Conservation (phyloP, 106 monocot species). For the Phalaenopsis aphrodite region DNA sequence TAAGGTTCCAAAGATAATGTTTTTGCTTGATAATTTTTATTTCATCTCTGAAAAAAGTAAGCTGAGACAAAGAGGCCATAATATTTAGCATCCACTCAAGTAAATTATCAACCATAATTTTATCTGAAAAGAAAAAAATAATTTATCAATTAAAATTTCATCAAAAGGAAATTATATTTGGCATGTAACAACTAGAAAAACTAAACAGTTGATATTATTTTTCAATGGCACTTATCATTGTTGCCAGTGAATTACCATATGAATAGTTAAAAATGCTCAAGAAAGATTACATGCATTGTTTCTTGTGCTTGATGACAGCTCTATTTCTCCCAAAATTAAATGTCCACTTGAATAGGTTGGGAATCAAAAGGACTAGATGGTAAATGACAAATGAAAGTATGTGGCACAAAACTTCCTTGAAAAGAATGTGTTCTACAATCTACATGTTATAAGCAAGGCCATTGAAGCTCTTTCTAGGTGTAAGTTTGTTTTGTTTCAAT, state of each 20-base stretch:
- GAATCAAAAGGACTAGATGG: conserved; percentile 11
- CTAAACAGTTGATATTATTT: conserved; percentile 46
- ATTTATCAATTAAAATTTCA: conserved; percentile 11
- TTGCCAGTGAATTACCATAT: conserved; percentile 11
- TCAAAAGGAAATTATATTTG: conserved; percentile 1
- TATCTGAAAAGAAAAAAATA: conserved; percentile 38
- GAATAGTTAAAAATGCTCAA: conserved; percentile 45
- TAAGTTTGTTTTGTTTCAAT: no score
- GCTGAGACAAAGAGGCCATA: conserved; percentile 30
- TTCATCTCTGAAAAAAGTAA: conserved; percentile 8
- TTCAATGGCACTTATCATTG: conserved; percentile 32
- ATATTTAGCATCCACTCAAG: conserved; percentile 36
- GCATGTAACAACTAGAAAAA: conserved; percentile 12
- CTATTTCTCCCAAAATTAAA: conserved; percentile 55
- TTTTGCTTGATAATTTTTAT: conserved; percentile 6
- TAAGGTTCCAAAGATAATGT: conserved; percentile 14
- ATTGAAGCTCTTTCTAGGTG: no score
- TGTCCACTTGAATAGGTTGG: conserved; percentile 30
- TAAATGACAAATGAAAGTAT: conserved; percentile 27
- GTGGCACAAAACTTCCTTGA: conserved; percentile 70
- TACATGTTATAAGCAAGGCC: no score
- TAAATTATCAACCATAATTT: conserved; percentile 41
- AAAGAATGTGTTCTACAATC: conserved; percentile 19
- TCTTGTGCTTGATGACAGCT: conserved; percentile 74
- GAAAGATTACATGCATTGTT: conserved; percentile 50